Conservation (phyloP, 148 eudicot genomes). For the Chenopodium suecicum region DNA sequence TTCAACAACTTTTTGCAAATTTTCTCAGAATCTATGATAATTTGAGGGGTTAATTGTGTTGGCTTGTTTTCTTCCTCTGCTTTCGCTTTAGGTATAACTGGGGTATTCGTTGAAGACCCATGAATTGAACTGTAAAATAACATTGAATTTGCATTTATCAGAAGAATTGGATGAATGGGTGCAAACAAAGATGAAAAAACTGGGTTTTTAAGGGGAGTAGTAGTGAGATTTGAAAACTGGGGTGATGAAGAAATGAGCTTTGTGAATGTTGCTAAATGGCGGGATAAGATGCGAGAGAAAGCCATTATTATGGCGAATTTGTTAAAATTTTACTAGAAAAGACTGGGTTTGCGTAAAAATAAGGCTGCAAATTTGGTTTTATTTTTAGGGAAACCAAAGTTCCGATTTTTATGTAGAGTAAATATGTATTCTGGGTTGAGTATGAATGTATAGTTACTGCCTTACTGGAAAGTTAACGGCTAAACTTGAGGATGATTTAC, state of each 20-base stretch:
- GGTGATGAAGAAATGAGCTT: conserved; percentile 5
- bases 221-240: background rate
- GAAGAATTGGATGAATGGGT: conserved; percentile 4
- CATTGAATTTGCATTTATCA: background rate
- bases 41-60: conserved; percentile 16
- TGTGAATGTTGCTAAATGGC: conserved; percentile 12
- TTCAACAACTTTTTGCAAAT: conserved; percentile 48
- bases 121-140: conserved; percentile 33
- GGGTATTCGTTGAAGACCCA: conserved; percentile 18
- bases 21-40: conserved; percentile 40
- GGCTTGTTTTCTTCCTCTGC: conserved; percentile 26
- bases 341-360: background rate
- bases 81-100: background rate
- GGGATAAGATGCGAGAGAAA: conserved; percentile 23
- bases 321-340: too few species aligned
- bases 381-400: too few species aligned
- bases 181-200: conserved; percentile 6
- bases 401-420: too few species aligned
- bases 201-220: conserved; percentile 4
- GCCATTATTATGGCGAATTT: conserved; percentile 21
- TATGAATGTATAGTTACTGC: too few species aligned
- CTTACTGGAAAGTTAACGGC: too few species aligned
- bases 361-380: background rate
- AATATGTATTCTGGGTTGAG: too few species aligned
- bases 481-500: too few species aligned